Conservation (phyloP, 73 alveolate species). For the Tetrahymena elliotti region DNA sequence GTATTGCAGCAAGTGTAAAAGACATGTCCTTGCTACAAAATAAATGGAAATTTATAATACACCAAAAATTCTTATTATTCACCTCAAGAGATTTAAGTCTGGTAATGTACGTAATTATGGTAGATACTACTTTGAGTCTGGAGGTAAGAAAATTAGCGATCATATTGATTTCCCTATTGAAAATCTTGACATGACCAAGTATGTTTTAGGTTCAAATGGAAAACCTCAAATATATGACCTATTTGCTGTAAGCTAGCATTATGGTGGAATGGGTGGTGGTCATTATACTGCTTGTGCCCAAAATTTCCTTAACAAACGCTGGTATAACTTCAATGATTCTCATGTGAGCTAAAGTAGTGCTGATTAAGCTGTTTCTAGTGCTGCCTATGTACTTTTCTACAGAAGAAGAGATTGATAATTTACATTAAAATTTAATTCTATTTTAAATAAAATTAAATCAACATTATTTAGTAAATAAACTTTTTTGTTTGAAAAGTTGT, state of each 20-base stretch:
- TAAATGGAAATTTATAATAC: constrained; percentile 75
- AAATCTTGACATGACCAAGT: constrained; percentile 43
- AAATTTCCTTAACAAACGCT: constrained; percentile 33
- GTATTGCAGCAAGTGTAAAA: constrained; percentile 90
- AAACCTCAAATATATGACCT: constrained; percentile 54
- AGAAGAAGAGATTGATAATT: constrained; percentile 59
- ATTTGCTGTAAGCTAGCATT: constrained; percentile 81
- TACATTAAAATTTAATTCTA: background rate
- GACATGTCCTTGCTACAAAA: constrained; percentile 76
- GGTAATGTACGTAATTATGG: constrained; percentile 32
- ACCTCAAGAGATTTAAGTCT: constrained; percentile 78
- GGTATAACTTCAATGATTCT: constrained; percentile 69
- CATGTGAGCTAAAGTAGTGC: constrained; percentile 34
- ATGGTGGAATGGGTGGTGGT: constrained; percentile 89
- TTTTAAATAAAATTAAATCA: background rate
- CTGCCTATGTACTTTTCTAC: constrained; percentile 76
- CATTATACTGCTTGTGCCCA: constrained; percentile 91
- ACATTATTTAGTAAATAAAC: background rate
- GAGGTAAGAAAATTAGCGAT: constrained; percentile 42
- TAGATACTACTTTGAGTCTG: constrained; percentile 3
- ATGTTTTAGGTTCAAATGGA: constrained; percentile 38
- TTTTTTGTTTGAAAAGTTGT: too few relatives aligned
- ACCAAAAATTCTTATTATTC: constrained; percentile 72
- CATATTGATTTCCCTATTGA: constrained; percentile 57
- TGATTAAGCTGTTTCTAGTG: constrained; percentile 44